Percentiles rank a stretch among this genome's conserved stretches.
Evolutionary conservation across 1,284 basidiomycete genomes (phyloP).

Genomic region (Irpex lacteus): DNA sequence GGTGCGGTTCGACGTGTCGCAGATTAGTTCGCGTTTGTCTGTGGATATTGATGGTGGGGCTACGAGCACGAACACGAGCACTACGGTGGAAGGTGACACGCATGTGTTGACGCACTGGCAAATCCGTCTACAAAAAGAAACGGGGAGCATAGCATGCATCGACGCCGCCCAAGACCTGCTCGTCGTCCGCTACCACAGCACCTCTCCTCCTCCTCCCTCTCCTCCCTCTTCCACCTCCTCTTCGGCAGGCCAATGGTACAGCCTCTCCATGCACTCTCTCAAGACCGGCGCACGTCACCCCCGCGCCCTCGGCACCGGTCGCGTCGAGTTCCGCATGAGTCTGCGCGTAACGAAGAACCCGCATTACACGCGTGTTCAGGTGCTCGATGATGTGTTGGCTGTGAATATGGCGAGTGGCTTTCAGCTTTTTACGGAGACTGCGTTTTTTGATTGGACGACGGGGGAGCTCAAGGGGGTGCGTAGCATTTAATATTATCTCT

Average conservation of each 20-base stretch:
- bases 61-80: neutral
- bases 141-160: neutral
- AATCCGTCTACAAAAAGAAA: neutral
- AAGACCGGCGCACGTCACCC: constrained; percentile 4
- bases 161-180: neutral
- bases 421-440: constrained; percentile 3
- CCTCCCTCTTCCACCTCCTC: neutral
- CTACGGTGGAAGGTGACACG: too few species aligned
- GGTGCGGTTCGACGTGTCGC: neutral
- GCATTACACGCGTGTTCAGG: constrained; percentile 10
- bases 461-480: constrained; percentile 5
- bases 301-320: neutral
- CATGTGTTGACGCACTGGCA: neutral
- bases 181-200: neutral
- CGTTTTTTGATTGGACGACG: constrained; percentile 6
- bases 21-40: neutral
- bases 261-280: neutral
- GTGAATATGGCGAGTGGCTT: constrained; percentile 6
- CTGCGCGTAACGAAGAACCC: constrained; percentile 1
- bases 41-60: too few species aligned
- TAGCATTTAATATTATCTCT: too few species aligned
- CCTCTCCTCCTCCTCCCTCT: too few species aligned
- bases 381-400: neutral
- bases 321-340: neutral
- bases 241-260: neutral